phyloP scores from a whole-genome alignment of 2,329 filamentous ascomycete genomes.

The Keithomyces neogunnii region DNA sequence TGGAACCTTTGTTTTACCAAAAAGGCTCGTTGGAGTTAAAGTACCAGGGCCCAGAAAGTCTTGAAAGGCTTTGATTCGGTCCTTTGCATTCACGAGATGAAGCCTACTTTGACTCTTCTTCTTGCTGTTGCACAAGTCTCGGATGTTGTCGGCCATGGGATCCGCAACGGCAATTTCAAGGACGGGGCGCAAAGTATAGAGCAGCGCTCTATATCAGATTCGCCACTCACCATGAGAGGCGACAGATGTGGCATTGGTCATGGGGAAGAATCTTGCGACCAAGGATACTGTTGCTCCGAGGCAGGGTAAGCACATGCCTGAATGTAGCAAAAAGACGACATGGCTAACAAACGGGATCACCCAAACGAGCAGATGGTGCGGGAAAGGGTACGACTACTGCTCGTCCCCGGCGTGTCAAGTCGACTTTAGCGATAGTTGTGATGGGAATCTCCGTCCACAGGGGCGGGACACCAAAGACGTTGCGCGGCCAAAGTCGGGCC shows the following conservation, averaged over 20 bases:
- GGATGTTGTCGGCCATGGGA: background rate
- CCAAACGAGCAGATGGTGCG: slow-evolving; percentile 40
- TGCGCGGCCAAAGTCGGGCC: slow-evolving; percentile 43
- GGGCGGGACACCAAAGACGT: slow-evolving; percentile 47
- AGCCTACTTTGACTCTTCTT: background rate
- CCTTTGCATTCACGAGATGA: background rate
- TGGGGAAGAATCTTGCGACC: slow-evolving; percentile 17
- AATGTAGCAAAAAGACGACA: background rate
- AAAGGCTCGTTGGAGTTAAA: too few species aligned
- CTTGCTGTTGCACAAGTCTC: background rate
- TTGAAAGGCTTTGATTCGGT: background rate
- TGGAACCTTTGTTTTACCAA: too few species aligned
- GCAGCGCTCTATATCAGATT: background rate
- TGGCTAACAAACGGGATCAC: background rate
- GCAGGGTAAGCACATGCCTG: slow-evolving; percentile 24
- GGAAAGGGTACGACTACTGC: slow-evolving; percentile 46
- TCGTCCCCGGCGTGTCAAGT: slow-evolving; percentile 54
- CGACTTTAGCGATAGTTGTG: slow-evolving; percentile 51
- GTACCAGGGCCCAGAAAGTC: background rate
- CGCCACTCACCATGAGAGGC: background rate
- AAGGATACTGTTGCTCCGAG: slow-evolving; percentile 32
- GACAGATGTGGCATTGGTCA: slow-evolving; percentile 1
- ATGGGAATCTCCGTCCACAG: slow-evolving; percentile 43
- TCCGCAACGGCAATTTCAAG: background rate
- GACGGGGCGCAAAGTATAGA: background rate